Base-by-base conservation (phyloP, 495 filamentous ascomycete species). In the Neurospora hispaniola region DNA sequence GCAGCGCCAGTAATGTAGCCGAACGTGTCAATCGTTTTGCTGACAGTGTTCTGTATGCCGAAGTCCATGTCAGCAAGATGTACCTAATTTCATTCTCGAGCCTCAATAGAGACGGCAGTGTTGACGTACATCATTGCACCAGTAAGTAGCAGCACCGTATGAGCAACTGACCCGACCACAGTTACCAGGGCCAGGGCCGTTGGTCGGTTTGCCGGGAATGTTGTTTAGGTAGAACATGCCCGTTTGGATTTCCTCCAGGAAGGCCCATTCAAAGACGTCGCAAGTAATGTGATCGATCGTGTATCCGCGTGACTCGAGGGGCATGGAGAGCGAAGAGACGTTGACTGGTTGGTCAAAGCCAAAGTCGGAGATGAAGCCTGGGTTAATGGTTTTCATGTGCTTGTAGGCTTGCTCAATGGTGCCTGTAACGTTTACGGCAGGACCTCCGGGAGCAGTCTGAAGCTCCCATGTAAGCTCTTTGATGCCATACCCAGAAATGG, bases 71-170 rank as follows among this genome's bases (percentile, higher is more conserved):
- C 43, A 20, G 43, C 43, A 9, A 46, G 5, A 42, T 16, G 16
- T 42, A 16, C 42, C 42, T 2, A 42, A 16, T 42, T 12, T 42
- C 42, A 42, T 16, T 42, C 42, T 16, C 42, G 16, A 42, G 16
- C 16, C 42, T 16, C 42, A 16, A 42, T 16, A n/a, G 40, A 41
- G 40, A 41, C 40, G 40, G 43, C 18, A 20, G 16, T n/a, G 2
- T n/a, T 62, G 7, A 76, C 69, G 42, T 35, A 76, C 72, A 69
- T 82, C 79, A 31, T 81, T 82, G 72, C 80, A 82, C 75, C 76
- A 76, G 6, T 38, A 78, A 10, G 81, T 80, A 2, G 75, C 79
- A 0, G 74, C 46, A n/a, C 54, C 69, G 35, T 77, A 75, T 2
- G 71, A 74, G 70, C 80, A 82, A 35, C 72, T 75, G 10, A 82